Conservation (phyloP, 23 red algal genomes). For the Gracilaria vermiculophylla region DNA sequence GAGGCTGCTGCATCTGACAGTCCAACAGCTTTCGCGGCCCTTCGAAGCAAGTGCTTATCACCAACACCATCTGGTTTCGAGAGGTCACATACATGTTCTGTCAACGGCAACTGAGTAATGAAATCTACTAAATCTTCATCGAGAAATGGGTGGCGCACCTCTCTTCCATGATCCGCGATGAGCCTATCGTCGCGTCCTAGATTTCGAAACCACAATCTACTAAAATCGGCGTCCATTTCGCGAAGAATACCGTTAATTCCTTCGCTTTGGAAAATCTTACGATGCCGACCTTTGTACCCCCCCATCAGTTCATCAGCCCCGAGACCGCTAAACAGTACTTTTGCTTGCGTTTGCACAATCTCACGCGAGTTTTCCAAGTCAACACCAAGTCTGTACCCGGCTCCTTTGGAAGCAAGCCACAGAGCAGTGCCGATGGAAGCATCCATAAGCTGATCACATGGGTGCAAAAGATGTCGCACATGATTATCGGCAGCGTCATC, state of each 20-base stretch:
- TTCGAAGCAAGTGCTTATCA: constrained; percentile 73
- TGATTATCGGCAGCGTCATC: not conserved
- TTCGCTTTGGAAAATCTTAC: constrained; percentile 61
- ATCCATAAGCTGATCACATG: constrained; percentile 87
- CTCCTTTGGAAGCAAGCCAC: constrained; percentile 76
- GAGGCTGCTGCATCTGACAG: constrained; percentile 32
- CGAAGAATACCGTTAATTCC: constrained; percentile 60
- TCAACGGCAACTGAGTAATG: constrained; percentile 51
- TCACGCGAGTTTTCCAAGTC: not conserved
- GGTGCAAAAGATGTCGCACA: constrained; percentile 55
- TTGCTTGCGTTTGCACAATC: not conserved
- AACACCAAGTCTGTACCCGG: not conserved
- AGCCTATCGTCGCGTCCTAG: constrained; percentile 89
- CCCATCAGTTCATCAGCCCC: constrained; percentile 94
- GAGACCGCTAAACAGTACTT: constrained; percentile 83
- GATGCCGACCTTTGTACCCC: constrained; percentile 93
- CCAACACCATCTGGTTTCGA: constrained; percentile 62
- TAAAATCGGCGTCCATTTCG: constrained; percentile 89
- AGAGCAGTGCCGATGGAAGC: constrained; percentile 73
- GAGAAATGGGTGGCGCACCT: constrained; percentile 76
- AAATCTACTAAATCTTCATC: constrained; percentile 74
- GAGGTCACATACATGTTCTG: constrained; percentile 51
- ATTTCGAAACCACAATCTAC: constrained; percentile 93
- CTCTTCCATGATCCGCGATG: constrained; percentile 72
- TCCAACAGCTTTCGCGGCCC: constrained; percentile 51